phyloP scores from a whole-genome alignment of 768 basidiomycete species.

The Termitomyces sp. region DNA sequence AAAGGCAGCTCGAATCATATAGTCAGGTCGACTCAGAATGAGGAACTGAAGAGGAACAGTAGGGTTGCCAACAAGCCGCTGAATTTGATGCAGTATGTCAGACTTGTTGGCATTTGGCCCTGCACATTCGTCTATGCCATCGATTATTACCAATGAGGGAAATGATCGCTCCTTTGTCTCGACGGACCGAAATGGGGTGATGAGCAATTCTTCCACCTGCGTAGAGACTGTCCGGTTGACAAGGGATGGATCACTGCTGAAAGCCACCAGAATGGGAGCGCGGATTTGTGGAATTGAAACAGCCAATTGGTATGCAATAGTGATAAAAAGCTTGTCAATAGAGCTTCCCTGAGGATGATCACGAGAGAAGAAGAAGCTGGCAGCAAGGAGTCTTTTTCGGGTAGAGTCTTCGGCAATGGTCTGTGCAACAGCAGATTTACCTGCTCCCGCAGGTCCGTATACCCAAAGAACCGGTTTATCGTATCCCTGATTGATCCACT shows the following conservation, averaged over 20 bases:
- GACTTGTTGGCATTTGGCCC: neutral
- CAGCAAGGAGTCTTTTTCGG: neutral
- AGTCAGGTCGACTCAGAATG: conserved; percentile 9
- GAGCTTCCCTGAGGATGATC: neutral
- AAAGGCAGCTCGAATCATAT: conserved; percentile 2
- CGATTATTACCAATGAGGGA: neutral
- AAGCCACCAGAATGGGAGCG: neutral
- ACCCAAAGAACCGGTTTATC: neutral
- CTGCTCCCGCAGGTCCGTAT: neutral
- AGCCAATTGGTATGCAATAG: neutral
- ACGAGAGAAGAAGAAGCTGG: neutral
- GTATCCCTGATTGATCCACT: neutral
- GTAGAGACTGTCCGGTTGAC: neutral
- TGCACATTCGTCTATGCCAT: neutral
- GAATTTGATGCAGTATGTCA: neutral
- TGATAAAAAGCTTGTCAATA: neutral
- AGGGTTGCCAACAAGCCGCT: neutral
- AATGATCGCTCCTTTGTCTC: neutral
- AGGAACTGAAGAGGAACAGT: conserved; percentile 7
- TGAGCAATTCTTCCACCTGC: neutral
- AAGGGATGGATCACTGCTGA: neutral
- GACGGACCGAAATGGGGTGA: neutral
- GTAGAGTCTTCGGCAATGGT: neutral
- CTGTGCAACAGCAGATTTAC: neutral
- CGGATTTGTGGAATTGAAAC: neutral